phyloP scores from a whole-genome alignment of 148 eudicot species.

The Vaccinium corymbosum region DNA sequence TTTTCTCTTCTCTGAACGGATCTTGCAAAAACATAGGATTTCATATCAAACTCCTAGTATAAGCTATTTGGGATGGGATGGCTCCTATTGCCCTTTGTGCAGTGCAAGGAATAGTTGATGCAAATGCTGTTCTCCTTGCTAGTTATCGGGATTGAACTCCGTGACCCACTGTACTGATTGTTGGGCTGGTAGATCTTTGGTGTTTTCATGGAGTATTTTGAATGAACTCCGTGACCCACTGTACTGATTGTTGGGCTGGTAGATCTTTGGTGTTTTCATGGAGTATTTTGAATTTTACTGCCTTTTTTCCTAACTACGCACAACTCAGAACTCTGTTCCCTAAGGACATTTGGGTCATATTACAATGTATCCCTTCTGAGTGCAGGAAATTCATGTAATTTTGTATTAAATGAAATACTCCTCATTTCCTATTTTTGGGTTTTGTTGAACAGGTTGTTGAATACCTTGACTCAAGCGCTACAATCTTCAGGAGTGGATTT shows the following conservation, averaged over 20 bases:
- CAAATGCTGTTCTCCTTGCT: background rate
- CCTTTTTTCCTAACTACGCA: too few relatives aligned
- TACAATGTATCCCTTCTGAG: background rate
- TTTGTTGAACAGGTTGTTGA: constrained; percentile 55
- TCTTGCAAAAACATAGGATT: background rate
- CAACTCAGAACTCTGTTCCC: background rate
- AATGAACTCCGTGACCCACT: background rate
- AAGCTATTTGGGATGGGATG: background rate
- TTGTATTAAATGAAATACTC: background rate
- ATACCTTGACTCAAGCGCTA: constrained; percentile 59
- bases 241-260: background rate
- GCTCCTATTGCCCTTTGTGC: background rate
- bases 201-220: constrained; percentile 3
- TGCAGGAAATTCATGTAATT: background rate
- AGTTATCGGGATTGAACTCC: background rate
- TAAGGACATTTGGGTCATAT: background rate
- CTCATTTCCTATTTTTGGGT: constrained; percentile 4
- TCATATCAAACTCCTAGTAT: background rate
- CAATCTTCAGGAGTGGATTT: constrained; percentile 90
- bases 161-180: background rate
- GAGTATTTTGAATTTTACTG: background rate
- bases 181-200: constrained; percentile 1
- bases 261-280: constrained; percentile 1
- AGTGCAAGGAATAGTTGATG: background rate
- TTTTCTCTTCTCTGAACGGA: background rate